Conservation (phyloP, 1,139 yeast species). For the Kluyveromyces marxianus region DNA sequence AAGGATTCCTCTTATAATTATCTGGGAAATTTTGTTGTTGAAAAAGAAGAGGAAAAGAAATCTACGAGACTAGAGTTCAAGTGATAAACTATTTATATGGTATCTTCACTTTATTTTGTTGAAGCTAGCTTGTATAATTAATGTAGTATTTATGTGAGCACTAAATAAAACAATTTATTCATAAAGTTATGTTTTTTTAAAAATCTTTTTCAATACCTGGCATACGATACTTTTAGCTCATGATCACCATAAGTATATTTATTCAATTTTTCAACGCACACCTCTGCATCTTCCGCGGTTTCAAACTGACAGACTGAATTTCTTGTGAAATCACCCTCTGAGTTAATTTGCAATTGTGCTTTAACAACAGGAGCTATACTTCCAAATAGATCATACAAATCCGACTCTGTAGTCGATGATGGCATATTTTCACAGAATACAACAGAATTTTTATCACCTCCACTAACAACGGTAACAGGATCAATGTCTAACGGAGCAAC, state of each 20-base stretch:
- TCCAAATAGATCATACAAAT: conserved; percentile 77
- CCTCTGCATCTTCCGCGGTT: conserved; percentile 58
- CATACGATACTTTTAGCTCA: conserved; percentile 58
- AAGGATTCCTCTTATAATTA: conserved; percentile 15
- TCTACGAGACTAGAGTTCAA: conserved; percentile 14
- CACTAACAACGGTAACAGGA: conserved; percentile 7
- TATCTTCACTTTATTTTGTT: not conserved
- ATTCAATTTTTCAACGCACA: conserved; percentile 66
- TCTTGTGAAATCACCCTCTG: conserved; percentile 69
- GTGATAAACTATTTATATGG: not conserved
- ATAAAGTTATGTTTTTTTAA: not conserved
- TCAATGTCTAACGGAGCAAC: not conserved
- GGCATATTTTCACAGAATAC: conserved; percentile 78
- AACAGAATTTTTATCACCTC: conserved; percentile 56
- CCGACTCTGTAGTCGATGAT: conserved; percentile 78
- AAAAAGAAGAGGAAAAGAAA: conserved; percentile 7
- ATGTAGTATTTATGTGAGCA: not conserved
- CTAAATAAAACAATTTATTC: not conserved
- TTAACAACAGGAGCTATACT: conserved; percentile 69
- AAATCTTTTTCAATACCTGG: conserved; percentile 24
- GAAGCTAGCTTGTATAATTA: not conserved
- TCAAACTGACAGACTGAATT: conserved; percentile 78
- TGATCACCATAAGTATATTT: conserved; percentile 83
- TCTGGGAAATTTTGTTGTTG: conserved; percentile 11
- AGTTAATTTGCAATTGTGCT: conserved; percentile 70